Evolutionary conservation across 257 asterid species (phyloP), one percentile per base, ranked within the genome.

Genomic region (Linaria vulgaris): DNA sequence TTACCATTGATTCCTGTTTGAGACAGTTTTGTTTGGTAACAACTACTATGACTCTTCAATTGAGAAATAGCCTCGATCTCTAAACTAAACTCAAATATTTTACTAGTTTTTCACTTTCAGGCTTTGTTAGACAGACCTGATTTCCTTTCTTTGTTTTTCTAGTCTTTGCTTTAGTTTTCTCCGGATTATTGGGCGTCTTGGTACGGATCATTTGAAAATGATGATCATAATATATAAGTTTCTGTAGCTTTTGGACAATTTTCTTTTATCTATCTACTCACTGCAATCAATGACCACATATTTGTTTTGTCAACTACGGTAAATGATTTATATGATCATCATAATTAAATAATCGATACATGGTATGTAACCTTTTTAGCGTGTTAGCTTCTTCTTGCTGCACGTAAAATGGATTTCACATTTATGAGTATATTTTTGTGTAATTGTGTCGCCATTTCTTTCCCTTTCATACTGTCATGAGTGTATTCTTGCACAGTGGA

Each of bases 21-120:
- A 6, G 37, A 30, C 37, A 30, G 37, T 30, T 30, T 2, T 1
- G 41, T 34, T 34, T 3, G 9, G 10, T 11, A 41, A 8, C 7
- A 41, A 20, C 49, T 53, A 59, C 38, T 52, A 11, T 50, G 67
- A 51, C 63, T 41, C 46, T 59, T 66, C 30, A 60, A 39, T 12
- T 55, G 6, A 31, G 37, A 54, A 55, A 41, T 37, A 53, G 63
- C 27, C 68, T 62, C n/a, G n/a, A n/a, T n/a, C 65, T 62, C 37
- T 59, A 23, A n/a, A n/a, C n/a, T n/a, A n/a, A n/a, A 15, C 9
- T 72, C 10, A 4, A 4, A 8, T 30, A 34, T 19, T 16, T 31
- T 17, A 12, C 16, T 10, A 34, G 37, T 58, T 58, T 4, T 58
- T 37, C 3, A 34, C 44, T 30, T 31, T 56, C n/a, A 14, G 15